These are phyloP conservation scores for Talaromyces sp. DNA, from an alignment of 2,329 filamentous ascomycete species.

Conservation along the genomic window DNA sequence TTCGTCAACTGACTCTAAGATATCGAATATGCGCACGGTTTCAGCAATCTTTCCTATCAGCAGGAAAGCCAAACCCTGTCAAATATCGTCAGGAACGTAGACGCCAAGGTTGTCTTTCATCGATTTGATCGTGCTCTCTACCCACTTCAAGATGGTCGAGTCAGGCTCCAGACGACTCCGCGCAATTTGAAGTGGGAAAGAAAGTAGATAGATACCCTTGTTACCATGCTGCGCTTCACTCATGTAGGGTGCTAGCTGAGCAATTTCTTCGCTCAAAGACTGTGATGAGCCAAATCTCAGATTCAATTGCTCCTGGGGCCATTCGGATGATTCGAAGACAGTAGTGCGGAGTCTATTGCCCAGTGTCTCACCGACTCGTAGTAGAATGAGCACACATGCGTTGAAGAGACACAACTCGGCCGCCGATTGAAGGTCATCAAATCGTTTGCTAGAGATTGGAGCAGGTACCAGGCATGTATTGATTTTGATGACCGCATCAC, in stretches of 20 bases:
- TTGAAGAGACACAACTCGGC: background rate
- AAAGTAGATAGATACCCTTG: slow-evolving; percentile 5
- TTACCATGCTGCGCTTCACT: background rate
- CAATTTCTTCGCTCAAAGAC: background rate
- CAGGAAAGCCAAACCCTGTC: background rate
- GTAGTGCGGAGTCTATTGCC: background rate
- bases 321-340: background rate
- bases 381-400: background rate
- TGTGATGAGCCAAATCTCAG: background rate
- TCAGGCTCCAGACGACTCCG: background rate
- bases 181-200: slow-evolving; percentile 5
- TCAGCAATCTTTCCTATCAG: background rate
- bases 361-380: background rate
- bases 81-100: background rate
- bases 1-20: background rate
- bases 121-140: background rate
- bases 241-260: slow-evolving; percentile 1
- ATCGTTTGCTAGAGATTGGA: background rate
- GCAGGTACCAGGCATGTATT: background rate
- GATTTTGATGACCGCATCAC: background rate
- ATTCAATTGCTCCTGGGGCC: background rate
- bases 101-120: background rate
- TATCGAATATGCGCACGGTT: background rate
- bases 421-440: background rate
- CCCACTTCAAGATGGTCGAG: background rate